Evolutionary conservation across 2,329 filamentous ascomycete genomes (phyloP).

Genomic region (Truncatella angustata): DNA sequence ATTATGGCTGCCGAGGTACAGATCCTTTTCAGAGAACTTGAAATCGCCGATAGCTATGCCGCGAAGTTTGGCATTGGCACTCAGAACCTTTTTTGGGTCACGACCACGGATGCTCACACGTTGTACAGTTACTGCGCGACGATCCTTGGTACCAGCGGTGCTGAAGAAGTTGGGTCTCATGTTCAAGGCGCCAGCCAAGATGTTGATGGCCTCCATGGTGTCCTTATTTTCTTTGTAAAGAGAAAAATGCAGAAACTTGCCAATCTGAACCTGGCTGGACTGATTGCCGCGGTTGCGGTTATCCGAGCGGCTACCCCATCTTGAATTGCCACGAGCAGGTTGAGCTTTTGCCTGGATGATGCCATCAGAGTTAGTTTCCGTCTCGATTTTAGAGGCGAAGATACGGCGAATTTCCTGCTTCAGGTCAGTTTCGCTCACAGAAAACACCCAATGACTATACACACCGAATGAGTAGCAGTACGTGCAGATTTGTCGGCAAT

Average conservation of each 20-base stretch:
- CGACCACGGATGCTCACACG: constrained; percentile 64
- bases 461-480: constrained; percentile 44
- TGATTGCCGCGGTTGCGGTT: constrained; percentile 18
- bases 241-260: constrained; percentile 84
- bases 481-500: constrained; percentile 26
- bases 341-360: constrained; percentile 60
- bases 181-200: constrained; percentile 71
- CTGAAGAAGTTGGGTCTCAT: constrained; percentile 72
- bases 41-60: constrained; percentile 76
- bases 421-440: constrained; percentile 15
- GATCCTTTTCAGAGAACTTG: constrained; percentile 66
- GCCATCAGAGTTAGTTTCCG: constrained; percentile 56
- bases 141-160: constrained; percentile 85
- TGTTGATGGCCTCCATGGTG: constrained; percentile 85
- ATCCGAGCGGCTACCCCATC: constrained; percentile 24
- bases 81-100: constrained; percentile 58
- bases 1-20: constrained; percentile 78
- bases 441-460: constrained; percentile 4
- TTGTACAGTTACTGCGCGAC: constrained; percentile 82
- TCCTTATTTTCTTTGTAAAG: constrained; percentile 97
- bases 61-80: constrained; percentile 60
- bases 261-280: constrained; percentile 37
- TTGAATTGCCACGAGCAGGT: constrained; percentile 18
- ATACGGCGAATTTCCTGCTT: constrained; percentile 66
- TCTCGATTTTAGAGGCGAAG: constrained; percentile 77